Conservation (phyloP, 257 asterid genomes). For the Penstemon barbatus region DNA sequence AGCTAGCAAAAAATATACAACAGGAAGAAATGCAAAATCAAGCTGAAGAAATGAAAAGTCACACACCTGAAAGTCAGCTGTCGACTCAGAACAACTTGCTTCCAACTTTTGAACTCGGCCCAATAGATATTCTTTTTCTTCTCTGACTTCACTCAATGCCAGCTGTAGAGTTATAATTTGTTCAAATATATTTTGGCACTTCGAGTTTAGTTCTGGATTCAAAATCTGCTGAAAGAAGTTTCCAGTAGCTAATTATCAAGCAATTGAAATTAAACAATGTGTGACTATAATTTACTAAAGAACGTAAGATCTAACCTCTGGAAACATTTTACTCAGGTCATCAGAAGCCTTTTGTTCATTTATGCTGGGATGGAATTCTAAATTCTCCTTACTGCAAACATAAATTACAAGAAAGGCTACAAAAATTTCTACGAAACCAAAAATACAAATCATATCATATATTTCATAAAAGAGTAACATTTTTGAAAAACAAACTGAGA, state of each 20-base stretch:
- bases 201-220: slow-evolving; percentile 34
- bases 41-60: slow-evolving; percentile 14
- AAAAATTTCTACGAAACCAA: neutral
- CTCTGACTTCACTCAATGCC: slow-evolving; percentile 49
- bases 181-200: slow-evolving; percentile 33
- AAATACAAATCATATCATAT: neutral
- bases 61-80: slow-evolving; percentile 48
- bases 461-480: slow-evolving; percentile 4
- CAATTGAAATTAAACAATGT: slow-evolving; percentile 20
- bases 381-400: slow-evolving; percentile 42
- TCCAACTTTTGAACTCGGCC: slow-evolving; percentile 42
- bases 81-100: slow-evolving; percentile 23
- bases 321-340: slow-evolving; percentile 39
- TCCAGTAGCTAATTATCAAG: slow-evolving; percentile 20
- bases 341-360: slow-evolving; percentile 43
- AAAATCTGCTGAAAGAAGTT: slow-evolving; percentile 30
- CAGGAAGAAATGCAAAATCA: neutral
- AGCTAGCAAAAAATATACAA: neutral
- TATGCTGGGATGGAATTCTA: slow-evolving; percentile 46
- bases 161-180: slow-evolving; percentile 47
- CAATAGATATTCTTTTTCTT: slow-evolving; percentile 49
- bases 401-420: slow-evolving; percentile 23
- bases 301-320: slow-evolving; percentile 41
- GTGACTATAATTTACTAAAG: slow-evolving; percentile 18
- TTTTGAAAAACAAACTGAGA: slow-evolving; percentile 8